Evolutionary conservation across 805 yeast genomes (phyloP), one percentile per base, ranked within the genome.

Genomic region (Myxozyma neotropica): DNA sequence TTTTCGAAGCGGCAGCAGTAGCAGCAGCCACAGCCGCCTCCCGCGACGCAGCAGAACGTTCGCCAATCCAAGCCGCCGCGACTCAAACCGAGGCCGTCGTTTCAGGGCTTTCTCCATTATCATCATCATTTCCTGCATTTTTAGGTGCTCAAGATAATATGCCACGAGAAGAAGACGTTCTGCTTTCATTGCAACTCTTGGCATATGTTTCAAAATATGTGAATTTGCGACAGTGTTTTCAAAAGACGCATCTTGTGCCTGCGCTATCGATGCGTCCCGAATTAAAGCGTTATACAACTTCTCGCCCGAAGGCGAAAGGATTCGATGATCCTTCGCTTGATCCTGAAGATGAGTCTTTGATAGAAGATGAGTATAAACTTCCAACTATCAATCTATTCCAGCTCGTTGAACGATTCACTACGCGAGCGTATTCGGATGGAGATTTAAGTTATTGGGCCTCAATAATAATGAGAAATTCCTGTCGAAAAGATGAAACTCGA

Each of bases 381-480:
- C 80, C 80, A 39, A 52, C 64, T 2, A 58, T 76, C 29, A 90
- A 93, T 71, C 75, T 93, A 27, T 93, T 94, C 75, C 96, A 96
- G 8, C 75, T 93, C 66, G 97, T 93, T 39, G 99, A 93, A 73
- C 85, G 88, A 72, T 93, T 89, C 71, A 93, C 98, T 0, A 81
- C 83, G 19, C 80, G 80, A 56, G 78, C 81, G 54, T 83, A 87
- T 66, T 19, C 52, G 6, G 83, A 89, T 2, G 82, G 86, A 44
- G 97, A 92, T 67, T 84, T 91, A 78, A 86, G 88, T 67, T 91
- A 92, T 73, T 93, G 99, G 99, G 89, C 97, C 1, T 94, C 96
- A 2, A 96, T 93, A n/a, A 90, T 92, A 40, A 94, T 94, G 92
- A 80, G 98, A 56, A 94, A 94, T 73, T 91, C 96, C 0, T 93